These are phyloP conservation scores for Omphalotus guepiniiformis DNA, from an alignment of 768 basidiomycete species.

Conservation along the genomic window DNA sequence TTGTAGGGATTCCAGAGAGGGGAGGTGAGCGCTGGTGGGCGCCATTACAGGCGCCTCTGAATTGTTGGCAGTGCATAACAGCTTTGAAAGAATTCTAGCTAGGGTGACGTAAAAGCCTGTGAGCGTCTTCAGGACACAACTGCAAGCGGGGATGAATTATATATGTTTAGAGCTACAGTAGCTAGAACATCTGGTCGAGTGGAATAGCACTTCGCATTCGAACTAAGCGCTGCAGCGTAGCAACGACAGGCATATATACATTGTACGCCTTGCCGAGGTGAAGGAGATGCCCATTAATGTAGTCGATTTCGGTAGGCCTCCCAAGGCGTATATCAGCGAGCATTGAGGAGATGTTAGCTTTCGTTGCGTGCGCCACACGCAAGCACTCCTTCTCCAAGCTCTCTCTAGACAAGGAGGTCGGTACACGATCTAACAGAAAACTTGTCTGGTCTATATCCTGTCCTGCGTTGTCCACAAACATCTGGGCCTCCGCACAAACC, in stretches of 20 bases:
- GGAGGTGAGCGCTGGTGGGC: no score
- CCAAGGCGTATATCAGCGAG: slow-evolving; percentile 64
- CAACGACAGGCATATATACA: slow-evolving; percentile 55
- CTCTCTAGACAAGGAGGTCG: slow-evolving; percentile 38
- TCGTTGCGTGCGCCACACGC: slow-evolving; percentile 54
- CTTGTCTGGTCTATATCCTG: slow-evolving; percentile 20
- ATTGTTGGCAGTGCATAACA: no score
- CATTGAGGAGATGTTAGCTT: slow-evolving; percentile 77
- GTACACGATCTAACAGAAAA: slow-evolving; percentile 33
- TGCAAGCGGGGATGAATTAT: no score
- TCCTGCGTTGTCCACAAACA: slow-evolving; percentile 18
- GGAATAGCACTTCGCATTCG: slow-evolving; percentile 56
- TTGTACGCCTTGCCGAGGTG: slow-evolving; percentile 53
- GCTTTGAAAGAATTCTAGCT: no score
- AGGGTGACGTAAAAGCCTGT: no score
- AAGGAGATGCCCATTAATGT: slow-evolving; percentile 77
- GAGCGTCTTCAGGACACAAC: no score
- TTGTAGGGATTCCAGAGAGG: background rate
- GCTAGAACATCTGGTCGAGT: no score
- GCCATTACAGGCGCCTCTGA: no score
- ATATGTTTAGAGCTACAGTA: no score
- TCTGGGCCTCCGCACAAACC: slow-evolving; percentile 36
- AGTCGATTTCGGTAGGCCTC: slow-evolving; percentile 71
- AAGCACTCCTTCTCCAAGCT: slow-evolving; percentile 54
- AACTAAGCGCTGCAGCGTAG: slow-evolving; percentile 53